Evolutionary conservation across 345 rosid species (phyloP).

Genomic region (Eucalyptus polybractea): DNA sequence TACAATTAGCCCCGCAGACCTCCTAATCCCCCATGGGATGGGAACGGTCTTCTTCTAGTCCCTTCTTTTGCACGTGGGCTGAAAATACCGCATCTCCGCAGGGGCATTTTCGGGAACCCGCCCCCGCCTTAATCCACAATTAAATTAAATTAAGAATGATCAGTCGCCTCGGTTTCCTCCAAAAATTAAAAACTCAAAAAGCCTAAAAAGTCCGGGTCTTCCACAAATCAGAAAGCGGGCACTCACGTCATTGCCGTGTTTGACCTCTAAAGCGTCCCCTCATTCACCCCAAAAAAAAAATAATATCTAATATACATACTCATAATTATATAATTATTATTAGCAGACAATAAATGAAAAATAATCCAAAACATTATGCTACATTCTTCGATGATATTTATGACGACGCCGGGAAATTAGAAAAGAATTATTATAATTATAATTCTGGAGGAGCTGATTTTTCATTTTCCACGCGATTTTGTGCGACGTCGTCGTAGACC

Average conservation of each 20-base stretch:
- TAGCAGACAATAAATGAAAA: neutral
- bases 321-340: neutral
- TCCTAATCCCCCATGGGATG: neutral
- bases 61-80: neutral
- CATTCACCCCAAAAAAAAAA: neutral
- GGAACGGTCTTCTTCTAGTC: neutral
- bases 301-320: too few species aligned
- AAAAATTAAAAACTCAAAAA: too few species aligned
- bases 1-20: neutral
- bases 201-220: neutral
- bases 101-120: neutral
- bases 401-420: neutral
- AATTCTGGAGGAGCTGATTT: neutral
- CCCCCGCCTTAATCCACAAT: neutral
- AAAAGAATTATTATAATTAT: neutral
- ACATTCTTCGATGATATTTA: neutral
- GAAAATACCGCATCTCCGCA: neutral
- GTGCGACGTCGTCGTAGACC: neutral
- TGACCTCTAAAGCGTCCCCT: constrained; percentile 18
- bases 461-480: neutral
- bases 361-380: neutral
- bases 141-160: neutral
- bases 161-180: neutral
- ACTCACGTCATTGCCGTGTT: constrained; percentile 46
- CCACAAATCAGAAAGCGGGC: constrained; percentile 1